Percentiles rank a stretch among this genome's conserved stretches.
Evolutionary conservation across 2,329 filamentous ascomycete species (phyloP).

Genomic region (Juglanconis oblonga): DNA sequence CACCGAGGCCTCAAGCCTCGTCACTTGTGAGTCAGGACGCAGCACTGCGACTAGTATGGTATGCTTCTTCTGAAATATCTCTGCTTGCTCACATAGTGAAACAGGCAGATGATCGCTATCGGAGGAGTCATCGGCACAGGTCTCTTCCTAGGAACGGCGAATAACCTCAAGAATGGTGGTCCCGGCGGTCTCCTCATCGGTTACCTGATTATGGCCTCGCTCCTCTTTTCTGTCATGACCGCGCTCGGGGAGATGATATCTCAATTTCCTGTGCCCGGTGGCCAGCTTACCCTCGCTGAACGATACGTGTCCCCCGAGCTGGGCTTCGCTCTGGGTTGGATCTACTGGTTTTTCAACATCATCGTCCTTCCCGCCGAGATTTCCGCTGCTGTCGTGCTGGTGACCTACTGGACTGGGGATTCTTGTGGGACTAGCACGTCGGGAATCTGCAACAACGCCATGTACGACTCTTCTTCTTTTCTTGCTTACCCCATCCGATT

Average conservation of each 20-base stretch:
- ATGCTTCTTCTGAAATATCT: background rate
- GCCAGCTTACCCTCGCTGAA: slow-evolving; percentile 14
- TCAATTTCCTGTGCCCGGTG: slow-evolving; percentile 15
- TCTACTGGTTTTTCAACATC: slow-evolving; percentile 16
- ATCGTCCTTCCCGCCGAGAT: slow-evolving; percentile 18
- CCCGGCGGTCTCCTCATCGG: slow-evolving; percentile 9
- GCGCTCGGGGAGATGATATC: slow-evolving; percentile 16
- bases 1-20: background rate
- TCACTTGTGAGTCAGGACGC: background rate
- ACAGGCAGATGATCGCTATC: slow-evolving; percentile 17
- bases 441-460: slow-evolving; percentile 18
- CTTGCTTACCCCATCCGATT: background rate
- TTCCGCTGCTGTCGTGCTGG: slow-evolving; percentile 13
- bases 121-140: slow-evolving; percentile 17
- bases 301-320: slow-evolving; percentile 16
- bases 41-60: background rate
- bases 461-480: slow-evolving; percentile 2
- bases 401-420: slow-evolving; percentile 15
- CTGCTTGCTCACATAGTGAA: background rate
- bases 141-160: slow-evolving; percentile 15
- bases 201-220: slow-evolving; percentile 16
- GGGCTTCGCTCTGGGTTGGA: slow-evolving; percentile 14
- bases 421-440: slow-evolving; percentile 13
- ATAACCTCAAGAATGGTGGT: slow-evolving; percentile 10
- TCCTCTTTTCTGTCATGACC: slow-evolving; percentile 21